Percentiles rank a stretch among this genome's conserved stretches.
Evolutionary conservation across 768 basidiomycete species (phyloP).

Genomic region (Lyophyllum decastes): DNA sequence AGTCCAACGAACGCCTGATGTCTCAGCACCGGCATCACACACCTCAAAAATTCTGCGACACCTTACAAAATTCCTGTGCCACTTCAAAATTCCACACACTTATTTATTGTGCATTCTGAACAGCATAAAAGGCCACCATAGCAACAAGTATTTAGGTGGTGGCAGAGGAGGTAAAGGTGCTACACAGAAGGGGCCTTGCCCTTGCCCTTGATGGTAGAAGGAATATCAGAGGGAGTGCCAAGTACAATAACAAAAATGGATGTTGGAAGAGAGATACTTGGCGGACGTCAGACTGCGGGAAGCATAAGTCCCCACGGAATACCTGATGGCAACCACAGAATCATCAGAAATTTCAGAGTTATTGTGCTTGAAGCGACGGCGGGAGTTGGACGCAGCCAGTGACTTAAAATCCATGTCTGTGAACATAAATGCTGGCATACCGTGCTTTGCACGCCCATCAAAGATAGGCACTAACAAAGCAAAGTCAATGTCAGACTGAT

Average conservation of each 20-base stretch:
- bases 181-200: too few species aligned
- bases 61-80: too few species aligned
- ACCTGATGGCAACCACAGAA: constrained; percentile 1
- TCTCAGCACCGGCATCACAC: too few species aligned
- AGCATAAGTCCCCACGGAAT: neutral
- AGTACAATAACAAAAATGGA: constrained; percentile 1
- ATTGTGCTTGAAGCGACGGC: neutral
- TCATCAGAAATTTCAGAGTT: neutral
- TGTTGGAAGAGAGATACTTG: neutral
- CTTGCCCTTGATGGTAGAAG: neutral
- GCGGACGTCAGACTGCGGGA: too few species aligned
- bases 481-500: neutral
- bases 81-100: too few species aligned
- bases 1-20: too few species aligned
- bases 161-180: too few species aligned
- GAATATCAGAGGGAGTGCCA: neutral
- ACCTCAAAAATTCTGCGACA: too few species aligned
- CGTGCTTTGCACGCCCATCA: constrained; percentile 6
- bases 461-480: constrained; percentile 6
- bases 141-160: too few species aligned
- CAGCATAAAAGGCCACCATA: too few species aligned
- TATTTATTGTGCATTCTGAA: too few species aligned
- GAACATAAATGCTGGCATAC: neutral
- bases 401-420: neutral
- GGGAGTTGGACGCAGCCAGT: neutral